Percentiles rank a stretch among this genome's conserved stretches.
Conservation (phyloP, 768 basidiomycete species). For the Rhizopogon vulgaris region DNA sequence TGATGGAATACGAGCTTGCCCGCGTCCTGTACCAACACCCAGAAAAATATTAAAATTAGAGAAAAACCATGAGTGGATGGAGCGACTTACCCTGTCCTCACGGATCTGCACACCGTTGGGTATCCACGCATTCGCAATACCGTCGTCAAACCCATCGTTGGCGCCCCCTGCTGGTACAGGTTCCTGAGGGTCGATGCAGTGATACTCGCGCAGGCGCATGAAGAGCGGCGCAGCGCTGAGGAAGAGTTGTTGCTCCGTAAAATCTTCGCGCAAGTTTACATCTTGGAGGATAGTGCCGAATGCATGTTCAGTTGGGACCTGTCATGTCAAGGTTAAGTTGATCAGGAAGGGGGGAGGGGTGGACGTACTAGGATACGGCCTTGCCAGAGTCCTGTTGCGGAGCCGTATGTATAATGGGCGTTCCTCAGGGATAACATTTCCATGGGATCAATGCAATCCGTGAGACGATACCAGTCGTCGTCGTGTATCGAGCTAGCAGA, state of each 20-base stretch:
- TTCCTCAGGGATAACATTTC: conserved; percentile 21
- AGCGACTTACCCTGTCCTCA: conserved; percentile 20
- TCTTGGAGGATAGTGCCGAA: conserved; percentile 16
- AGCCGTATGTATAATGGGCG: conserved; percentile 42
- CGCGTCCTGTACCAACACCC: neutral
- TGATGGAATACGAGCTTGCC: neutral
- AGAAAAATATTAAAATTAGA: neutral
- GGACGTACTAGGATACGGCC: conserved; percentile 55
- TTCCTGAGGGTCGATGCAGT: conserved; percentile 37
- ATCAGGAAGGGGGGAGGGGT: neutral
- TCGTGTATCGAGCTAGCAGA: conserved; percentile 45
- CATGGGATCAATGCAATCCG: conserved; percentile 38
- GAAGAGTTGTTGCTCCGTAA: conserved; percentile 28
- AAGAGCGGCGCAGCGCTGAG: conserved; percentile 47
- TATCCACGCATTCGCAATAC: conserved; percentile 39
- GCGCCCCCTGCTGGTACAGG: conserved; percentile 20
- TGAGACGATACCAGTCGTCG: conserved; percentile 50
- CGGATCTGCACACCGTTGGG: conserved; percentile 12
- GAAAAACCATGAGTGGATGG: neutral
- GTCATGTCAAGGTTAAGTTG: neutral
- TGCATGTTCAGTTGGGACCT: conserved; percentile 17
- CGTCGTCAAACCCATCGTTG: conserved; percentile 24
- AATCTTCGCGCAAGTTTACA: conserved; percentile 18
- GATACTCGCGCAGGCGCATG: conserved; percentile 53
- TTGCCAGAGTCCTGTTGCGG: conserved; percentile 53